Conservation (phyloP, 371 early-diverging fungal genomes). For the Mucor racemosus region DNA sequence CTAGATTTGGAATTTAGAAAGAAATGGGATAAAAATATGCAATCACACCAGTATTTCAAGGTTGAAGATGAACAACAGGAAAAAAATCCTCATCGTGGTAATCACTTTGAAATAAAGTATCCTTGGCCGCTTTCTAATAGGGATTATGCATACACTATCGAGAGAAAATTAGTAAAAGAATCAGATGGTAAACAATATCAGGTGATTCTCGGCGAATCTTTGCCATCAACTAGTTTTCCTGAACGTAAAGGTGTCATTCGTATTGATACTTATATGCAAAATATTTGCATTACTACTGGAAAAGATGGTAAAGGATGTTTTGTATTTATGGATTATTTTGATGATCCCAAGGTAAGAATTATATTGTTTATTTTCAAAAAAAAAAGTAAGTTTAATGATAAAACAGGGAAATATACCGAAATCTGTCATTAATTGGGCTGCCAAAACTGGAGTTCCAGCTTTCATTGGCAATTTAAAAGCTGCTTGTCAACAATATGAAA, state of each 20-base stretch:
- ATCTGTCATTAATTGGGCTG: conserved; percentile 55
- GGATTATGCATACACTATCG: conserved; percentile 53
- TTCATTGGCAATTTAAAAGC: conserved; percentile 36
- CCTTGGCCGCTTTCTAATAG: conserved; percentile 57
- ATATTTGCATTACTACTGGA: conserved; percentile 44
- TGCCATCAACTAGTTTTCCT: conserved; percentile 32
- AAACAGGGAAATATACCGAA: conserved; percentile 51
- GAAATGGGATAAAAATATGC: conserved; percentile 55
- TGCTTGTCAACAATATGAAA: conserved; percentile 30
- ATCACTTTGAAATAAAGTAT: conserved; percentile 37
- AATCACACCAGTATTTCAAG: conserved; percentile 34
- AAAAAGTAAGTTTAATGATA: not conserved
- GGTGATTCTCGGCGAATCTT: conserved; percentile 52
- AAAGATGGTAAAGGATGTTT: conserved; percentile 43
- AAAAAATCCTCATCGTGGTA: not conserved
- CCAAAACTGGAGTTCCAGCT: conserved; percentile 50
- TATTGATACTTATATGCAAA: conserved; percentile 54
- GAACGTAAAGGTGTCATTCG: conserved; percentile 45
- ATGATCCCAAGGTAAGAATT: conserved; percentile 62
- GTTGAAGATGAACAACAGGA: not conserved
- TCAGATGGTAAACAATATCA: conserved; percentile 32
- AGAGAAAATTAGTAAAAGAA: conserved; percentile 25
- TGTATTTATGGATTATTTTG: conserved; percentile 57
- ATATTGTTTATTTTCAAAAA: too few species aligned
- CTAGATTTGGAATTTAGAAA: conserved; percentile 52